Percentiles rank a stretch among this genome's conserved stretches.
Conservation (phyloP, 1,139 yeast genomes). For the Lodderomyces orthopsilosis region DNA sequence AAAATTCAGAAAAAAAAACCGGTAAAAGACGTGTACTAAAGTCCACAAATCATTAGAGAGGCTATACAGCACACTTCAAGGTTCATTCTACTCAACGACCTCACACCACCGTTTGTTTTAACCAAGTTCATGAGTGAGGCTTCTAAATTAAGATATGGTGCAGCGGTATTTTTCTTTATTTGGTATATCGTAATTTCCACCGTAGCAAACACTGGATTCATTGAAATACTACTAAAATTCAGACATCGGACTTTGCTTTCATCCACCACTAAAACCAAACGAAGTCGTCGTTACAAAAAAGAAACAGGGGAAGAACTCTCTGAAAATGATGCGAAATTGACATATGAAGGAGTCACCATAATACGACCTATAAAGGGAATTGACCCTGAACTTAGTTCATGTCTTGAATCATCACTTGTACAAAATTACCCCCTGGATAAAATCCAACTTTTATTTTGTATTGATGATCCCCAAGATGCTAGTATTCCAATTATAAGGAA, state of each 20-base stretch:
- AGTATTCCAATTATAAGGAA: slow-evolving; percentile 56
- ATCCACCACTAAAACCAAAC: neutral
- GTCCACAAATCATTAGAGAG: neutral
- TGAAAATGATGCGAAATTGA: slow-evolving; percentile 10
- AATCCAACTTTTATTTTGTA: slow-evolving; percentile 73
- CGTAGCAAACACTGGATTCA: slow-evolving; percentile 48
- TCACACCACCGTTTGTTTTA: neutral
- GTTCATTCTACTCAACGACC: neutral
- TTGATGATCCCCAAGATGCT: slow-evolving; percentile 62
- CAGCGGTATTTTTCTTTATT: slow-evolving; percentile 21
- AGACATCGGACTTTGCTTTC: slow-evolving; percentile 20
- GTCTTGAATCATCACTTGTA: slow-evolving; percentile 64
- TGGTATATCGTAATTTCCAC: slow-evolving; percentile 46
- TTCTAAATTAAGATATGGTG: neutral
- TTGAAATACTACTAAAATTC: slow-evolving; percentile 43
- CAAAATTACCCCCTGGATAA: slow-evolving; percentile 63
- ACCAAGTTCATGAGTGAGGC: slow-evolving; percentile 1
- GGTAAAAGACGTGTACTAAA: neutral
- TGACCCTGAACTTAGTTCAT: slow-evolving; percentile 69
- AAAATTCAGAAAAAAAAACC: neutral
- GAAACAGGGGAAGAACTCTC: slow-evolving; percentile 1
- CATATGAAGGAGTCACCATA: slow-evolving; percentile 69
- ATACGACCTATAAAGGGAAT: slow-evolving; percentile 82
- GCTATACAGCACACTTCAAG: neutral
- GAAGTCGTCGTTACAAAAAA: neutral